phyloP scores from a whole-genome alignment of 2,329 filamentous ascomycete species.

The Botrytis squamosa region DNA sequence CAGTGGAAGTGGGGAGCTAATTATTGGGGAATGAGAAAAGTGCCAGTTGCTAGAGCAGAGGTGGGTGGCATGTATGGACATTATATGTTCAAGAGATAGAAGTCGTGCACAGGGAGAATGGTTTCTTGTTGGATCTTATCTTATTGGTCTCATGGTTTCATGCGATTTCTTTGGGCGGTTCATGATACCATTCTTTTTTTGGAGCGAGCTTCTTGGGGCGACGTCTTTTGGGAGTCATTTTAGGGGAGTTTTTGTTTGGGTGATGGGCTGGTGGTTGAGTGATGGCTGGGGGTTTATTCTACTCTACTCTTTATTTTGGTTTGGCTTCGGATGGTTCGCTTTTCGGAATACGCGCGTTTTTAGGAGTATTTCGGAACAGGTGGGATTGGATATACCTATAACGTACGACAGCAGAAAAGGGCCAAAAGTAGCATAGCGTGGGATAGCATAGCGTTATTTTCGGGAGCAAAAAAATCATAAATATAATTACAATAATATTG shows the following conservation, averaged over 20 bases:
- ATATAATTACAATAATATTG: neutral
- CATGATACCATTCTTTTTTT: conserved; percentile 2
- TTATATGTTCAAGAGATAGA: conserved; percentile 53
- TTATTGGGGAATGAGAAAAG: conserved; percentile 80
- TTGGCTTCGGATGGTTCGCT: neutral
- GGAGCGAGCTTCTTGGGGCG: neutral
- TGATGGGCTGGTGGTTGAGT: neutral
- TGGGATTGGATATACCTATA: neutral
- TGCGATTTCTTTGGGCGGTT: neutral
- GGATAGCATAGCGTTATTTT: neutral
- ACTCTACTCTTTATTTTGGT: conserved; percentile 4
- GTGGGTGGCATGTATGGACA: conserved; percentile 59
- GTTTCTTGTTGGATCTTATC: neutral
- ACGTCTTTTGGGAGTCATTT: neutral
- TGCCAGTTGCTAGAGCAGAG: conserved; percentile 54
- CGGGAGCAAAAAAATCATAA: neutral
- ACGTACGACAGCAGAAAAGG: neutral
- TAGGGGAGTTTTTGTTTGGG: neutral
- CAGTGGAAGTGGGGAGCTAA: conserved; percentile 82
- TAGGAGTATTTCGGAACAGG: neutral
- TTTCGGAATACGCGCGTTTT: neutral
- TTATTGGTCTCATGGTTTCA: neutral
- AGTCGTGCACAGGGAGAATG: neutral
- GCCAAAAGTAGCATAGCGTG: neutral
- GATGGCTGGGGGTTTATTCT: neutral